Conservation (phyloP, 306 rosid species). For the Cicer pinnatifidum region DNA sequence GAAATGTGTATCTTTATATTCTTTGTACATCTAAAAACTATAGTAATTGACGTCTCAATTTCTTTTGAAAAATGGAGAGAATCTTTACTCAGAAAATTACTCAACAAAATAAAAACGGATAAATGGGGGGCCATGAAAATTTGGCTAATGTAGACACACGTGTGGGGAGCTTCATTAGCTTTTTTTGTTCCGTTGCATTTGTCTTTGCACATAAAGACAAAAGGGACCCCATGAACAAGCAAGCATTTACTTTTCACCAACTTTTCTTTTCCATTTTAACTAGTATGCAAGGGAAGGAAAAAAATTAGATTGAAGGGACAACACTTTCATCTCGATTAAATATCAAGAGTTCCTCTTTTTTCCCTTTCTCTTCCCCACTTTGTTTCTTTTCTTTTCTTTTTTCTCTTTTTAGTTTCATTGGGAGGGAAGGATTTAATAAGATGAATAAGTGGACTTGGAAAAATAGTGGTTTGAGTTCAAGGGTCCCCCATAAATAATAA, state of each 20-base stretch:
- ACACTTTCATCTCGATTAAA: slow-evolving; percentile 24
- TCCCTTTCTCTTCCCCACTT: slow-evolving; percentile 4
- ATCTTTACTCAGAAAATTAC: not conserved
- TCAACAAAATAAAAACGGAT: slow-evolving; percentile 32
- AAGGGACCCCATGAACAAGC: slow-evolving; percentile 43
- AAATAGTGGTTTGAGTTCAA: slow-evolving; percentile 35
- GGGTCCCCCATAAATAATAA: slow-evolving; percentile 50
- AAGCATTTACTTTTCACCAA: slow-evolving; percentile 43
- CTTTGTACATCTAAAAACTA: too few species aligned
- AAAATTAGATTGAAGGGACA: slow-evolving; percentile 34
- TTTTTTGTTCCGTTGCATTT: slow-evolving; percentile 41
- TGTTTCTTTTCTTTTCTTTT: not conserved
- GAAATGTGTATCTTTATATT: too few species aligned
- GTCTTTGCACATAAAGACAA: slow-evolving; percentile 42
- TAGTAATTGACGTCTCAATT: too few species aligned
- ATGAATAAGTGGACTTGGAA: slow-evolving; percentile 23
- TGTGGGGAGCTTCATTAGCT: slow-evolving; percentile 44
- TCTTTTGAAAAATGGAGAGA: too few species aligned
- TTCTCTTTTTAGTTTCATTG: slow-evolving; percentile 22
- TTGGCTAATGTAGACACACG: slow-evolving; percentile 50
- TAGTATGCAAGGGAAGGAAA: slow-evolving; percentile 22
- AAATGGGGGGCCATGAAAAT: slow-evolving; percentile 26
- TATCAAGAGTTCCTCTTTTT: slow-evolving; percentile 23
- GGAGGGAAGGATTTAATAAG: slow-evolving; percentile 33
- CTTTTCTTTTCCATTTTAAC: slow-evolving; percentile 46